Conservation (phyloP, 306 rosid genomes). For the peach (Prunus persica) region Prunus_persica_NCBIv2 NC_034016.1:11998001-11998500, state of each 20-base stretch:
- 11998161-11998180: not conserved
- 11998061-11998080: not conserved
- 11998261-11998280: slow-evolving; percentile 91
- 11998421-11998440: not conserved
- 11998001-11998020: slow-evolving; percentile 67
- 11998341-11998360: not conserved
- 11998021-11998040: slow-evolving; percentile 3
- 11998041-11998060: not conserved
- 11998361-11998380: not conserved
- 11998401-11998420: not conserved
- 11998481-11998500: not conserved
- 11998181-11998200: not conserved
- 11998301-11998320: not conserved
- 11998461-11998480: not conserved
- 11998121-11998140: too few species aligned
- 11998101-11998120: too few species aligned
- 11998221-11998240: slow-evolving; percentile 66
- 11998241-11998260: slow-evolving; percentile 93
- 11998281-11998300: slow-evolving; percentile 48
- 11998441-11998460: not conserved
- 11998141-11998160: not conserved
- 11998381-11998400: not conserved
- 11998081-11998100: not conserved
- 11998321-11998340: not conserved
- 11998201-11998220: slow-evolving; percentile 13